phyloP scores from a whole-genome alignment of 2,329 filamentous ascomycete species.

The Graphilbum ipis-grandicollis region DNA sequence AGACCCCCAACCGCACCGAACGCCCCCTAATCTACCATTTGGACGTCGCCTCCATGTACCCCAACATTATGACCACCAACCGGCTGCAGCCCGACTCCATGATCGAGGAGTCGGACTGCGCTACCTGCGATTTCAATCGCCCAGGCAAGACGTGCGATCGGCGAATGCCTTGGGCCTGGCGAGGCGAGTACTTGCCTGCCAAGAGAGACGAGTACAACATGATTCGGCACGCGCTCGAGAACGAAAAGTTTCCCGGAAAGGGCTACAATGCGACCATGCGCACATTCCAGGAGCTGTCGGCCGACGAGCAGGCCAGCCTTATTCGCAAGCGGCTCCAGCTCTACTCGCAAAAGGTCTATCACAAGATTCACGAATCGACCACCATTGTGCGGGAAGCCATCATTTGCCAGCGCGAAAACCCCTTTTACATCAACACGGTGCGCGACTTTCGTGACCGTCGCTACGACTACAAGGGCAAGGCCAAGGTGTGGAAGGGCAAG shows the following conservation, averaged over 20 bases:
- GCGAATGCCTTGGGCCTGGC: constrained; percentile 90
- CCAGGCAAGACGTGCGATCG: constrained; percentile 95
- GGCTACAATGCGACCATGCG: constrained; percentile 50
- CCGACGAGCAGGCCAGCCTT: constrained; percentile 66
- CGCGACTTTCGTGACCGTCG: constrained; percentile 89
- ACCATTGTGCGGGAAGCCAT: constrained; percentile 91
- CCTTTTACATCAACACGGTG: constrained; percentile 95
- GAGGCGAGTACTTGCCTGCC: constrained; percentile 89
- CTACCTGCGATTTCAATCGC: constrained; percentile 94
- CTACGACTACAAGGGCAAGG: constrained; percentile 96
- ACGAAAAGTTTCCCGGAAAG: constrained; percentile 78
- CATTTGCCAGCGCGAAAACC: constrained; percentile 95
- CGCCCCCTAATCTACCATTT: constrained; percentile 89
- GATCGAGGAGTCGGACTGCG: constrained; percentile 91
- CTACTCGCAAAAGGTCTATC: constrained; percentile 97
- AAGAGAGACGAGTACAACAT: constrained; percentile 99
- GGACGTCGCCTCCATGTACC: constrained; percentile 98
- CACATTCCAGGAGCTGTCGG: constrained; percentile 62
- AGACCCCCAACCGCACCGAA: constrained; percentile 71
- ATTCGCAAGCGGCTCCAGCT: constrained; percentile 77
- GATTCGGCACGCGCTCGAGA: constrained; percentile 82
- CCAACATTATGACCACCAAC: constrained; percentile 99
- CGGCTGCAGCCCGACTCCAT: constrained; percentile 96
- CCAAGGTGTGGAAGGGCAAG: constrained; percentile 98
- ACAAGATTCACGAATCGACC: constrained; percentile 92